Percentiles rank a stretch among this genome's conserved stretches.
Conservation (phyloP, 345 rosid genomes). For the Fremontodendron californicum region DNA sequence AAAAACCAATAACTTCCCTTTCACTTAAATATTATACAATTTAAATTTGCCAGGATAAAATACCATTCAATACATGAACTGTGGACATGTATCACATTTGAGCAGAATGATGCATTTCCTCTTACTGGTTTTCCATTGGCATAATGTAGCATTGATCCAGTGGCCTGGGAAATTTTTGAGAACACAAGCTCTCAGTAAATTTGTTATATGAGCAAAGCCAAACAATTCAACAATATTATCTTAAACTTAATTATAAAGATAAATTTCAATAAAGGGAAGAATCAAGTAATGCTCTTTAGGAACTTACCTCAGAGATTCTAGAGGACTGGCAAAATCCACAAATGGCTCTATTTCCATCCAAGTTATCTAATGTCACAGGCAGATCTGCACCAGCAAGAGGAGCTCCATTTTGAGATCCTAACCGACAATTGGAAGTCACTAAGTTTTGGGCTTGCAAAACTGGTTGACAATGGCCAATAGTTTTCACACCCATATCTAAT, state of each 20-base stretch:
- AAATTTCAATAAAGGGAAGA: background rate
- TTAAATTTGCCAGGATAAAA: slow-evolving; percentile 2
- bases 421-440: slow-evolving; percentile 16
- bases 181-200: background rate
- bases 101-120: slow-evolving; percentile 40
- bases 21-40: background rate
- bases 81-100: slow-evolving; percentile 69
- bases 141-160: slow-evolving; percentile 77
- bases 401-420: slow-evolving; percentile 2
- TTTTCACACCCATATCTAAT: slow-evolving; percentile 8
- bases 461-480: slow-evolving; percentile 14
- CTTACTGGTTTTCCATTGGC: slow-evolving; percentile 43
- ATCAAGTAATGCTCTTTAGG: background rate
- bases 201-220: background rate
- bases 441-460: slow-evolving; percentile 18
- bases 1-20: background rate
- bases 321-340: slow-evolving; percentile 81
- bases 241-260: background rate
- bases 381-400: slow-evolving; percentile 8
- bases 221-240: background rate
- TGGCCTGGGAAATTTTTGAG: slow-evolving; percentile 34
- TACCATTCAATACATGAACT: slow-evolving; percentile 80
- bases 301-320: slow-evolving; percentile 50
- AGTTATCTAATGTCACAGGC: slow-evolving; percentile 20
- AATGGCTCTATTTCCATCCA: slow-evolving; percentile 17